phyloP scores from a whole-genome alignment of 495 filamentous ascomycete genomes.

The Xylaria intraflava region DNA sequence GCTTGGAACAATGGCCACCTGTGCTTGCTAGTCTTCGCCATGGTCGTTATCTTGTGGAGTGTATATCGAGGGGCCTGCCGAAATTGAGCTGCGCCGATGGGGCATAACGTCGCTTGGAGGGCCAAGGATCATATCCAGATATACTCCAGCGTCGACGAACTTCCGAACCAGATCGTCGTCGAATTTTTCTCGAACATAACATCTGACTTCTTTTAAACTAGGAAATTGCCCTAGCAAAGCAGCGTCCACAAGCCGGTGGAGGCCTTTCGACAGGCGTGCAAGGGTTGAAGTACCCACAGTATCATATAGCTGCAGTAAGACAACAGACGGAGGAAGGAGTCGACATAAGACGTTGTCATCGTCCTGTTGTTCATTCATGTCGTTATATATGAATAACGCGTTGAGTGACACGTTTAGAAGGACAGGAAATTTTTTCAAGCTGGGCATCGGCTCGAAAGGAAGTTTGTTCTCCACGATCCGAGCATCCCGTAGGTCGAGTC shows the following conservation, averaged over 20 bases:
- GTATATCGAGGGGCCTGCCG: no score
- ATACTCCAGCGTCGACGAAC: slow-evolving; percentile 8
- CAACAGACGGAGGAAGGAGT: slow-evolving; percentile 14
- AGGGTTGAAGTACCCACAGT: background rate
- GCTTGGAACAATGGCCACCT: no score
- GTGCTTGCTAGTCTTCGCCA: no score
- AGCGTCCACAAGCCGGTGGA: slow-evolving; percentile 10
- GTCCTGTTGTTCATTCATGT: background rate
- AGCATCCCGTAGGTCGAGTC: slow-evolving; percentile 6
- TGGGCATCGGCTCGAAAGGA: slow-evolving; percentile 9
- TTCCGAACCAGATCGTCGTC: slow-evolving; percentile 5
- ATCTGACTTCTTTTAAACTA: slow-evolving; percentile 12
- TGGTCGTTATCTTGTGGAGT: no score
- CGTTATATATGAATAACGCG: slow-evolving; percentile 9
- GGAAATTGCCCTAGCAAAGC: slow-evolving; percentile 13
- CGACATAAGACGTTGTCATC: slow-evolving; percentile 7
- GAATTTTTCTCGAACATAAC: slow-evolving; percentile 7
- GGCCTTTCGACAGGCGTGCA: slow-evolving; percentile 3
- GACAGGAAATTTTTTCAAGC: slow-evolving; percentile 8
- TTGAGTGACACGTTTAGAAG: slow-evolving; percentile 13
- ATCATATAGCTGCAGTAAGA: slow-evolving; percentile 11
- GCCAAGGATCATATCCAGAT: slow-evolving; percentile 11
- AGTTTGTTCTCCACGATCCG: background rate
- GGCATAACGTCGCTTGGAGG: background rate
- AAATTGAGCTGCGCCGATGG: background rate